phyloP scores from a whole-genome alignment of 345 rosid species.

The Chamaenerion angustifolium region DNA sequence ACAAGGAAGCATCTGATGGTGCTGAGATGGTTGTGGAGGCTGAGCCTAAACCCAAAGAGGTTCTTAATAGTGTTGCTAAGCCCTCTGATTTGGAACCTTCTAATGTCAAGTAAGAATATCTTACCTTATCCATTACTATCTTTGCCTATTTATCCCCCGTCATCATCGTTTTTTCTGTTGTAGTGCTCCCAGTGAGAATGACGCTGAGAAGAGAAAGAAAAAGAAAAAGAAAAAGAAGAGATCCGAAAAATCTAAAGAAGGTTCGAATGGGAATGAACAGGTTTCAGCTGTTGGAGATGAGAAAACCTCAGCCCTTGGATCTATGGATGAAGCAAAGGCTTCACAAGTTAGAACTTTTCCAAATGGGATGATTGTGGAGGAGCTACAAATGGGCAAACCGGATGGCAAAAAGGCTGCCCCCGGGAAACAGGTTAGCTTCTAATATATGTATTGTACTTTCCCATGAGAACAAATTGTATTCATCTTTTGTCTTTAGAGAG shows the following conservation, averaged over 20 bases:
- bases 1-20: too few relatives aligned
- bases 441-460: background rate
- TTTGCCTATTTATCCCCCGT: background rate
- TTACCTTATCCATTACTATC: background rate
- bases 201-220: conserved; percentile 43
- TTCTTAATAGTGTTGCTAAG: too few relatives aligned
- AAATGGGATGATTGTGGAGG: conserved; percentile 79
- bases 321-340: conserved; percentile 27
- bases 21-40: too few relatives aligned
- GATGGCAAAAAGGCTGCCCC: conserved; percentile 77
- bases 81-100: conserved; percentile 7
- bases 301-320: too few relatives aligned
- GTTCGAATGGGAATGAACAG: too few relatives aligned
- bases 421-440: conserved; percentile 46
- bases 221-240: conserved; percentile 53
- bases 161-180: background rate
- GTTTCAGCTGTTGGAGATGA: conserved; percentile 15
- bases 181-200: conserved; percentile 19
- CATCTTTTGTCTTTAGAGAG: too few relatives aligned
- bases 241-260: conserved; percentile 23
- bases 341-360: conserved; percentile 59
- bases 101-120: conserved; percentile 24
- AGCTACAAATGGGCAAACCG: conserved; percentile 76
- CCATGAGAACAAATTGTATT: background rate
- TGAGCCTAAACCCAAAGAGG: too few relatives aligned